These are phyloP conservation scores for Bryoglossum gracile DNA, from an alignment of 495 filamentous ascomycete species.

Conservation along the genomic window DNA sequence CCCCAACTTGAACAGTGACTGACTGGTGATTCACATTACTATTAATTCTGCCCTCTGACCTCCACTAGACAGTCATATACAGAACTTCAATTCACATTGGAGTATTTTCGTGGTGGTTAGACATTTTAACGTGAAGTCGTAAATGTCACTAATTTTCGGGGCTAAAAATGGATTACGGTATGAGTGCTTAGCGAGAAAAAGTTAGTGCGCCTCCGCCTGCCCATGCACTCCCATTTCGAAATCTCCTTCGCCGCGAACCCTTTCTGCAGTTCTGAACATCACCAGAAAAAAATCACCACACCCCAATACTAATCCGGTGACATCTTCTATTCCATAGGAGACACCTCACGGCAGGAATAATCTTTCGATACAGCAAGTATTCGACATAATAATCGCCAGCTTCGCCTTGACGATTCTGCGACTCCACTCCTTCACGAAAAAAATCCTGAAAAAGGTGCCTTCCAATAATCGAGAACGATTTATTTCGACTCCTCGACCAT, in stretches of 20 bases:
- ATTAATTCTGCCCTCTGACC: no score
- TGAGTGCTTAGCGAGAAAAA: no score
- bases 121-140: no score
- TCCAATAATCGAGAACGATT: constrained; percentile 24
- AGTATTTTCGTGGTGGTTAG: no score
- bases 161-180: no score
- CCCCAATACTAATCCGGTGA: constrained; percentile 11
- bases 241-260: constrained; percentile 1
- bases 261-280: constrained; percentile 9
- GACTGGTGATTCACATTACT: no score
- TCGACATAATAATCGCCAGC: constrained; percentile 16
- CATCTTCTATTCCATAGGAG: constrained; percentile 26
- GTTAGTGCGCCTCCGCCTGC: no score
- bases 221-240: no score
- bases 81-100: no score
- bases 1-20: no score
- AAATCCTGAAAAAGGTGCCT: constrained; percentile 13
- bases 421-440: constrained; percentile 22
- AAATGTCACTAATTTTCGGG: no score
- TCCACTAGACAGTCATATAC: no score
- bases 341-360: constrained; percentile 19
- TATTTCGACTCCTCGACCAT: constrained; percentile 20
- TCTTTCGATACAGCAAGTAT: constrained; percentile 17
- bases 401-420: constrained; percentile 11
- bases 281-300: not conserved